Base-by-base conservation (phyloP, 805 yeast genomes). In the Zygosaccharomyces rouxii region DNA sequence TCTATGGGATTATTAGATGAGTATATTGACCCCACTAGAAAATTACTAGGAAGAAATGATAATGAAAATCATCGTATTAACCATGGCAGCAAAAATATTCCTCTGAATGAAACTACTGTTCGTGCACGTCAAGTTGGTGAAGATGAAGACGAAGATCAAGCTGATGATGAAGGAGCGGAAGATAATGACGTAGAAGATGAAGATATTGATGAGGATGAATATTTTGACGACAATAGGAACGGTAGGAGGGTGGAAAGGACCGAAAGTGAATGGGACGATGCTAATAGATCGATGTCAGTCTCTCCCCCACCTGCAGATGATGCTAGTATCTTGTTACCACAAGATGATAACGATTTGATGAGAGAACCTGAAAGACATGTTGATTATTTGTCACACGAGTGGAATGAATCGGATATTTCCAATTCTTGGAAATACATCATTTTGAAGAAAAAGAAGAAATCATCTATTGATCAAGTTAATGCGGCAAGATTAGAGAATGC, bases 341-440 rank as follows among this genome's bases (percentile, higher is more conserved):
- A 84, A 58, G 97, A 90, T 68, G 97, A 90, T 68, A 79, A 81
- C 28, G 95, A 85, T 60, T 73, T 90, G 31, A 78, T 78, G 45
- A 79, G 80, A 56, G 94, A 86, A 60, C 97, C 98, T 4, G 79
- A 86, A 44, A 78, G 84, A 47, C 97, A 90, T 63, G 99, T 94
- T 7, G 99, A 94, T 71, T 94, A 94, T 68, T 74, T 94, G 44
- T 86, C 96, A 4, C 97, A 94, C 65, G 77, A 94, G 65, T 94
- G 99, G 99, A 88, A 89, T 58, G 98, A 90, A 55, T 71, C 81
- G 4, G 99, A 94, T 64, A 87, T 94, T 26, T 87, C 95, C 10
- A 87, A 87, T 54, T 88, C 97, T 26, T 94, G 99, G 99, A 77
- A 96, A 56, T 94, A 94, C 64, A 85, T 94, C 49, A 89, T 89